Evolutionary conservation across 495 filamentous ascomycete species (phyloP).

Genomic region (Aspergillus homomorphus): DNA sequence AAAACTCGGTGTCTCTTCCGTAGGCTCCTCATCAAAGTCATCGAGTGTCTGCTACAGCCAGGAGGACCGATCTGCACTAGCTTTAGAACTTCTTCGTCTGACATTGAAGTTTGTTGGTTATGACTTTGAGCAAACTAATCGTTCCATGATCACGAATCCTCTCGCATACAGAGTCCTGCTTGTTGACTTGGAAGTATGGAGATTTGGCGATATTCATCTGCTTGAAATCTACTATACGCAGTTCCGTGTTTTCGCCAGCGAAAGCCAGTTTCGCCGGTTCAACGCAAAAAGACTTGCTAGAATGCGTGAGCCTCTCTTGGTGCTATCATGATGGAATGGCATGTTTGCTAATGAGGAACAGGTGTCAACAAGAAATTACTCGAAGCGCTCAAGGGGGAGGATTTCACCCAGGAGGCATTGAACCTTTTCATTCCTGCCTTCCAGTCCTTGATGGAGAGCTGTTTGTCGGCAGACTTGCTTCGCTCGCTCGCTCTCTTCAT

Average conservation of each 20-base stretch:
- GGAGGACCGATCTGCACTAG: constrained; percentile 59
- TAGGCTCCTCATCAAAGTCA: constrained; percentile 33
- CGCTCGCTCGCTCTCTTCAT: constrained; percentile 89
- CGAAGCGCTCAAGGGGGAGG: constrained; percentile 82
- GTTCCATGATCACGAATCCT: constrained; percentile 92
- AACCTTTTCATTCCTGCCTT: constrained; percentile 75
- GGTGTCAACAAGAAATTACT: constrained; percentile 86
- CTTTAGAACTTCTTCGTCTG: constrained; percentile 67
- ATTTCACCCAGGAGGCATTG: constrained; percentile 66
- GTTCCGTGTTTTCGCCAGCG: constrained; percentile 76
- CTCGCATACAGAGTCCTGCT: constrained; percentile 88
- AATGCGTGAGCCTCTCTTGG: constrained; percentile 69
- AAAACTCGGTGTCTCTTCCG: constrained; percentile 58
- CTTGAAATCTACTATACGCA: constrained; percentile 90
- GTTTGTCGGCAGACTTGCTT: constrained; percentile 75
- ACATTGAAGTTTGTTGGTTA: constrained; percentile 88
- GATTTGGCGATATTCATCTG: constrained; percentile 66
- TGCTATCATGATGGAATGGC: background rate
- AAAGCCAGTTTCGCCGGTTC: constrained; percentile 87
- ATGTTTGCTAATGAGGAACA: constrained; percentile 36
- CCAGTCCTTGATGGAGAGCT: constrained; percentile 70
- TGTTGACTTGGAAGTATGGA: constrained; percentile 90
- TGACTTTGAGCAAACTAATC: constrained; percentile 66
- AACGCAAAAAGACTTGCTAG: constrained; percentile 79
- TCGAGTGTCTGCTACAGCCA: constrained; percentile 27